Conservation (phyloP, 2,329 filamentous ascomycete genomes). For the Scedosporium boydii region DNA sequence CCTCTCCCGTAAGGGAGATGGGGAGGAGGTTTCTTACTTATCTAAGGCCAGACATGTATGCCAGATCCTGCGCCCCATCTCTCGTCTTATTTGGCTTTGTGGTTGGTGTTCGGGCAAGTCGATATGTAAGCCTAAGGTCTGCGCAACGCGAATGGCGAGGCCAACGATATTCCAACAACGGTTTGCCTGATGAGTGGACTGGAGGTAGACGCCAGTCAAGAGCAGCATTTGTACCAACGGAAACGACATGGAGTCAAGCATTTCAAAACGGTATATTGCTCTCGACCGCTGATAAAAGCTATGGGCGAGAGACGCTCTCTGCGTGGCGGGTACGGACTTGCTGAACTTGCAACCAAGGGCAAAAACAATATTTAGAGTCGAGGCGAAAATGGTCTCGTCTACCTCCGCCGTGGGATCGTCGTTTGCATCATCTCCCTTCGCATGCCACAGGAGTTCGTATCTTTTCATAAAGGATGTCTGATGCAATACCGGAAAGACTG, state of each 20-base stretch:
- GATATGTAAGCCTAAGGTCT: slow-evolving; percentile 16
- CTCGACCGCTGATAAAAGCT: slow-evolving; percentile 2
- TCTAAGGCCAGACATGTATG: not conserved
- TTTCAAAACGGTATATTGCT: not conserved
- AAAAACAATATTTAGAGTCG: slow-evolving; percentile 14
- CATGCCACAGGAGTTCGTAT: slow-evolving; percentile 9
- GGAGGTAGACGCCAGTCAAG: slow-evolving; percentile 17
- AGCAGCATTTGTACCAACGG: slow-evolving; percentile 15
- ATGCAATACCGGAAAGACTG: slow-evolving; percentile 11
- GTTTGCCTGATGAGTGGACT: slow-evolving; percentile 14
- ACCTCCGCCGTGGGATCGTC: not conserved
- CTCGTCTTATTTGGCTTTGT: not conserved
- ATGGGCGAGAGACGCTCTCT: not conserved
- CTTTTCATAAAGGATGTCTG: slow-evolving; percentile 8
- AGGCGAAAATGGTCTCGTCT: not conserved
- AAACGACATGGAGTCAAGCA: slow-evolving; percentile 8
- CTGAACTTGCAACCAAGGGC: slow-evolving; percentile 14
- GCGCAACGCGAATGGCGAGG: slow-evolving; percentile 16
- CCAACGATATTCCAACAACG: slow-evolving; percentile 17
- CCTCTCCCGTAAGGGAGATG: not conserved
- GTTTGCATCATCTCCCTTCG: not conserved
- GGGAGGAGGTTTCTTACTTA: not conserved
- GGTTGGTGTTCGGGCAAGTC: slow-evolving; percentile 1
- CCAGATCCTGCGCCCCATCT: slow-evolving; percentile 2
- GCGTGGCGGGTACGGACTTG: slow-evolving; percentile 5